These are phyloP conservation scores for Trypanosoma congolense DNA, from an alignment of 208 protist species.

Conservation along the genomic window DNA sequence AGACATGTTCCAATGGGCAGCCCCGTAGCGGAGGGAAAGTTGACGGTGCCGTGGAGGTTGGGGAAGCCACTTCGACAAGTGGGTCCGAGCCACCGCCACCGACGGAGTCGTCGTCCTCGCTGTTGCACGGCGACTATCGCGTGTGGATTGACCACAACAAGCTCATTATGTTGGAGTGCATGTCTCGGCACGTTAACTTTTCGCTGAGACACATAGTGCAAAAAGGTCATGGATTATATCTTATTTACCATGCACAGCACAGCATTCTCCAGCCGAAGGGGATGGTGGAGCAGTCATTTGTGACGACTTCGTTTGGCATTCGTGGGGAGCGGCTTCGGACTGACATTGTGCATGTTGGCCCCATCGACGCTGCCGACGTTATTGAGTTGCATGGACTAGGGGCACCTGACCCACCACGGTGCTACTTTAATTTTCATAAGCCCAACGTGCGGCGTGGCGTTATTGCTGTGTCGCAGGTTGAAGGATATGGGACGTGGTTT, in stretches of 20 bases:
- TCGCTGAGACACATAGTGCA: conserved; percentile 82
- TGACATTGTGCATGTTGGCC: conserved; percentile 74
- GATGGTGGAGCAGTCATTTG: conserved; percentile 74
- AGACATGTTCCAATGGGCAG: background rate
- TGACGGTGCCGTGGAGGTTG: background rate
- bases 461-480: conserved; percentile 72
- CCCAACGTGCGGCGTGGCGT: conserved; percentile 53
- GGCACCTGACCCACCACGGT: conserved; percentile 6
- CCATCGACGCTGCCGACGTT: conserved; percentile 64
- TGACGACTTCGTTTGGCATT: conserved; percentile 78
- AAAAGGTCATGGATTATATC: conserved; percentile 83
- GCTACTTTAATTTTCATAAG: conserved; percentile 51
- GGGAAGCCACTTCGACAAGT: background rate
- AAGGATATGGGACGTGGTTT: conserved; percentile 84
- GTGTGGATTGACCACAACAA: conserved; percentile 80
- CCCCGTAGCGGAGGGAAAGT: background rate
- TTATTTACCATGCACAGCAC: conserved; percentile 71
- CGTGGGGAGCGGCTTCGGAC: conserved; percentile 75
- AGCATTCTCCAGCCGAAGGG: conserved; percentile 71
- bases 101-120: conserved; percentile 7
- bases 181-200: conserved; percentile 76
- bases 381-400: conserved; percentile 31
- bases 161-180: conserved; percentile 61
- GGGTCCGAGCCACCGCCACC: conserved; percentile 1
- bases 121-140: conserved; percentile 11